These are phyloP conservation scores for Cystoderma amianthinum DNA, from an alignment of 768 basidiomycete species.

Conservation along the genomic window DNA sequence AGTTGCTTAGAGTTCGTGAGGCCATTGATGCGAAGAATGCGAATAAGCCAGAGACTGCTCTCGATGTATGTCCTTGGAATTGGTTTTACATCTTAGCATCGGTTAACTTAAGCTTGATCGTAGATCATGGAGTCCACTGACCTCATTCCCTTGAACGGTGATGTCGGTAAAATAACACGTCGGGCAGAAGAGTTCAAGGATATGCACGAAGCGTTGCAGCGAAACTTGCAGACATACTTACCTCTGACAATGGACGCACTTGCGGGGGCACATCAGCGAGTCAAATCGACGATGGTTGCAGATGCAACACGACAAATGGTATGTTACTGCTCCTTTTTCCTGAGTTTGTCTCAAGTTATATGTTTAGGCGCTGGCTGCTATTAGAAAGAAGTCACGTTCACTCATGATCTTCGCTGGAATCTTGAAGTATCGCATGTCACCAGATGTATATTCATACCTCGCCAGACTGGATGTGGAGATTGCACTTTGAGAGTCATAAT, in stretches of 20 bases:
- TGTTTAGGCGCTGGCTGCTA: constrained; percentile 49
- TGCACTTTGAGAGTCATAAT: constrained; percentile 65
- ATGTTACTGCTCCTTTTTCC: constrained; percentile 16
- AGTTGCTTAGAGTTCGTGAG: constrained; percentile 74
- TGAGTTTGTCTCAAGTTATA: constrained; percentile 7
- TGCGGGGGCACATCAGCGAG: constrained; percentile 69
- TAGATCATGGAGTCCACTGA: constrained; percentile 85
- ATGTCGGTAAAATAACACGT: constrained; percentile 78
- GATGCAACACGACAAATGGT: constrained; percentile 79
- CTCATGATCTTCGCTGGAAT: constrained; percentile 87
- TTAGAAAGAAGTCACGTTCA: constrained; percentile 78
- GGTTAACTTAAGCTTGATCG: not conserved
- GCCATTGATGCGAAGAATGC: constrained; percentile 71
- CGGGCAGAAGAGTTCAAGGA: constrained; percentile 88
- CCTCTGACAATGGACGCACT: constrained; percentile 91
- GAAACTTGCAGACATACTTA: constrained; percentile 85
- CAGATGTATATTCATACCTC: constrained; percentile 85
- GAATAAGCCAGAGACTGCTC: constrained; percentile 66
- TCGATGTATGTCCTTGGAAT: constrained; percentile 71
- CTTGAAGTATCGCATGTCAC: constrained; percentile 83
- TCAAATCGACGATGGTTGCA: constrained; percentile 63
- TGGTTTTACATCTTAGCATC: constrained; percentile 1
- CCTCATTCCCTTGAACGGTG: constrained; percentile 81
- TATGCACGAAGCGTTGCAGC: constrained; percentile 78
- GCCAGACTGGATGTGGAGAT: constrained; percentile 84